These are phyloP conservation scores for Miscanthus lutarioriparius DNA, from an alignment of 176 grass and related monocot species.

Conservation along the genomic window DNA sequence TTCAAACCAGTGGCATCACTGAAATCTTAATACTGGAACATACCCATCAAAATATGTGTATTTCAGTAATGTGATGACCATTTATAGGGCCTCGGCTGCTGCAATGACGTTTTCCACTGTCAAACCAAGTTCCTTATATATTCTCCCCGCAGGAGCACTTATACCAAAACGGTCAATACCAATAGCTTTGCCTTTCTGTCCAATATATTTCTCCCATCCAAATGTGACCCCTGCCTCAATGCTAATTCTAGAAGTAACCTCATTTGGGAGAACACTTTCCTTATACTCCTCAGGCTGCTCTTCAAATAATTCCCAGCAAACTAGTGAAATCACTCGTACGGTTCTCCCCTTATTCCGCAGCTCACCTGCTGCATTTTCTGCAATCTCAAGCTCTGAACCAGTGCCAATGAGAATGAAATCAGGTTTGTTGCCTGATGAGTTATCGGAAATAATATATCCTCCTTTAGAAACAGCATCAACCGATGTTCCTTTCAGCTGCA, in stretches of 20 bases:
- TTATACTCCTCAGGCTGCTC: conserved; percentile 53
- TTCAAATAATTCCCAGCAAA: conserved; percentile 68
- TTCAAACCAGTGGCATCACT: not conserved
- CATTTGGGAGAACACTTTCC: conserved; percentile 43
- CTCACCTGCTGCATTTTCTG: conserved; percentile 42
- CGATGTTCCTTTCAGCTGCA: conserved; percentile 38
- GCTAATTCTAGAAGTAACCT: conserved; percentile 53
- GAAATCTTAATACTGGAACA: not conserved
- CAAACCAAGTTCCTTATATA: conserved; percentile 63
- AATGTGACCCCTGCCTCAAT: conserved; percentile 54
- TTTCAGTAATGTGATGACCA: not conserved
- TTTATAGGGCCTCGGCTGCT: conserved; percentile 36
- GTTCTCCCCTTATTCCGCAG: conserved; percentile 37
- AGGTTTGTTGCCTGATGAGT: conserved; percentile 46
- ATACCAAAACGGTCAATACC: conserved; percentile 39
- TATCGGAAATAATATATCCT: conserved; percentile 55
- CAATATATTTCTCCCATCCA: conserved; percentile 59
- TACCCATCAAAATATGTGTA: not conserved
- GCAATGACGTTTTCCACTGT: conserved; percentile 51
- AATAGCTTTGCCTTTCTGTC: conserved; percentile 47
- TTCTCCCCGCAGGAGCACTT: conserved; percentile 49
- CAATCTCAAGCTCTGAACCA: conserved; percentile 62
- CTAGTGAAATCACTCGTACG: conserved; percentile 57
- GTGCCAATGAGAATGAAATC: conserved; percentile 57
- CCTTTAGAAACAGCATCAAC: conserved; percentile 46